These are phyloP conservation scores for Phlebopus sp. DNA, from an alignment of 1,284 basidiomycete genomes.

Conservation along the genomic window DNA sequence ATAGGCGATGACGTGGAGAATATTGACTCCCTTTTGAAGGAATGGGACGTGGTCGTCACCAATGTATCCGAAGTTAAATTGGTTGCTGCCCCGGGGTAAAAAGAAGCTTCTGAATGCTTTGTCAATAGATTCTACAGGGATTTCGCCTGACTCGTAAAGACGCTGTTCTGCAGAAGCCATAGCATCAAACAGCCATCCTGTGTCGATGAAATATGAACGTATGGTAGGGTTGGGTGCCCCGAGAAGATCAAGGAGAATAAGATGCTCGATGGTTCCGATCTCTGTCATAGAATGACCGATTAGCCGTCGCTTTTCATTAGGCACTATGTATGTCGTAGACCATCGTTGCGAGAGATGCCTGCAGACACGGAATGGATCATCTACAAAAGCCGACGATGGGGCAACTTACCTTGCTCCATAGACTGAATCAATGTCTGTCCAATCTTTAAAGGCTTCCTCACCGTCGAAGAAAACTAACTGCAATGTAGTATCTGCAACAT, in stretches of 20 bases:
- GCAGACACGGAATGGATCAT: slow-evolving; percentile 4
- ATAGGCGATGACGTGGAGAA: slow-evolving; percentile 87
- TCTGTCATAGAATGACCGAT: slow-evolving; percentile 53
- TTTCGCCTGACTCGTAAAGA: slow-evolving; percentile 59
- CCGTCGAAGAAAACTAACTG: slow-evolving; percentile 98
- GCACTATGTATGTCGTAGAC: slow-evolving; percentile 65
- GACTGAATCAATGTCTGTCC: slow-evolving; percentile 89
- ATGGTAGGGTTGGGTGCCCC: slow-evolving; percentile 74
- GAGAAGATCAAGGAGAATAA: slow-evolving; percentile 88
- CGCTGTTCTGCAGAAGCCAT: slow-evolving; percentile 67
- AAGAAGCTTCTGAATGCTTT: slow-evolving; percentile 63
- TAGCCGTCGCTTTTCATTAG: slow-evolving; percentile 60
- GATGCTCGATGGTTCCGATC: slow-evolving; percentile 80
- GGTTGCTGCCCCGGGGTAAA: slow-evolving; percentile 40
- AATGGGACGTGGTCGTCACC: slow-evolving; percentile 97
- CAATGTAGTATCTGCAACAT: slow-evolving; percentile 78
- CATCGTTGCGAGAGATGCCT: slow-evolving; percentile 87
- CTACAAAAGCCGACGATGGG: neutral
- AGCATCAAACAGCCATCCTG: slow-evolving; percentile 86
- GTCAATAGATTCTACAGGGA: slow-evolving; percentile 38
- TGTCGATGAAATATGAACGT: slow-evolving; percentile 80
- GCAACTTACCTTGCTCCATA: slow-evolving; percentile 81
- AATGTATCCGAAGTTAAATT: slow-evolving; percentile 59
- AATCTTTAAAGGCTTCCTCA: slow-evolving; percentile 92
- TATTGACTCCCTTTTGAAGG: slow-evolving; percentile 76